Conservation (phyloP, 148 eudicot species). For the Beta vulgaris region DNA sequence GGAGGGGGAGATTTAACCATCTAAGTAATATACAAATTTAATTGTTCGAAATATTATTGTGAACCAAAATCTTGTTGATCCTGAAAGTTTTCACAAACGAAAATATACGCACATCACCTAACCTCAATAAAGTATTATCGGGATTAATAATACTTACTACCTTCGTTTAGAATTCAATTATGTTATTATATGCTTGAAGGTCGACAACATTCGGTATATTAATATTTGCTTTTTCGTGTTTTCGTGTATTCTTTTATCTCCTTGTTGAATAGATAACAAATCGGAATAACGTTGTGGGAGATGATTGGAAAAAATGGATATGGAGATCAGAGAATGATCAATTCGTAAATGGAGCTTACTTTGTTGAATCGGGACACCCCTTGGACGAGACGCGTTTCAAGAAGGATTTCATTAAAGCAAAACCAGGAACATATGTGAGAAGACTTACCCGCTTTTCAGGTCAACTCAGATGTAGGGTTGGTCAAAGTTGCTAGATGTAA, state of each 20-base stretch:
- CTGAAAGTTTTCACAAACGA: too few species aligned
- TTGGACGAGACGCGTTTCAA: conserved; percentile 14
- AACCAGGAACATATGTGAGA: conserved; percentile 36
- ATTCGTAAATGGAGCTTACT: conserved; percentile 53
- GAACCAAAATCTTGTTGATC: too few species aligned
- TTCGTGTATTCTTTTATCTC: not conserved
- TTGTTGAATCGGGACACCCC: conserved; percentile 48
- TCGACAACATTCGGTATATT: too few species aligned
- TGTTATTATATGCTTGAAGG: too few species aligned
- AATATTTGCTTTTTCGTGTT: too few species aligned
- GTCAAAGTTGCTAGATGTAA: conserved; percentile 36
- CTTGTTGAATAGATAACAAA: conserved; percentile 35
- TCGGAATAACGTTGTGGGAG: conserved; percentile 32
- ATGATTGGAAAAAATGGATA: conserved; percentile 45
- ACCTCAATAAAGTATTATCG: too few species aligned
- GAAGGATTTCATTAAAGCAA: conserved; percentile 32
- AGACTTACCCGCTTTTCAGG: conserved; percentile 40
- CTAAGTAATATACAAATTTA: too few species aligned
- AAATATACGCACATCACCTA: too few species aligned
- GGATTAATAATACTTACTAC: too few species aligned
- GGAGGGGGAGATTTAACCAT: too few species aligned
- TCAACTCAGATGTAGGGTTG: conserved; percentile 27
- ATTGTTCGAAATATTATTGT: too few species aligned
- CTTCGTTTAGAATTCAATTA: too few species aligned
- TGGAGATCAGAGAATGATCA: conserved; percentile 52